Base-by-base conservation (phyloP, 331 rosid species). In the Stylosanthes scabra region DNA sequence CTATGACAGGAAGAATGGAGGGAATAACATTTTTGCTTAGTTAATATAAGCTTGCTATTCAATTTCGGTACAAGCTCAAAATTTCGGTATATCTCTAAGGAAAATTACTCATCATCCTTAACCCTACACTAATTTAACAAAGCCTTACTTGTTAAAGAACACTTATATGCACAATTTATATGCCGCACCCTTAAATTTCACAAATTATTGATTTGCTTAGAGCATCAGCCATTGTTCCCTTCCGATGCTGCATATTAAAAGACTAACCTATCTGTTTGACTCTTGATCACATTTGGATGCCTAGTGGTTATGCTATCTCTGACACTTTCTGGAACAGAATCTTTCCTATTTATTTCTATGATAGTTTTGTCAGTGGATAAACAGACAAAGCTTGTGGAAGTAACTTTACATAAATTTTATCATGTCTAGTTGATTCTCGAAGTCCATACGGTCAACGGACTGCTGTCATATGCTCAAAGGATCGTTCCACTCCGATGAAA, bases 361-460 rank as follows among this genome's bases (percentile, higher is more conserved):
- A 46, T 41, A 42, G 57, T 59, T 62, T 8, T n/a, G 44, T 59
- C 27, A 25, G 16, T 68, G 52, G 47, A 68, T 68, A 41, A 46
- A 11, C 56, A 11, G 37, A 31, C 37, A 3, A 31, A 29, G 63
- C 77, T 75, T 57, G 9, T 74, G 59, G 55, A 76, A 62, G 39
- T 73, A 37, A 54, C 59, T 73, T 59, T 20, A 54, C 15, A 20
- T 42, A 68, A 27, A 41, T 42, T 5, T 59, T 74, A 44, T 37
- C 58, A 51, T 82, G 9, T 52, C 66, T 86, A 90, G 95, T 93
- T 77, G 96, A 88, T 80, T 90, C 97, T 12, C 90, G 79, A 62
- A 88, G 96, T 64, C 97, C 91, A 6, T 71, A 81, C 66, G 93
- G 93, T 63, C 98, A 88, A 79, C 89, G 98, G 70, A 93, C 96